Evolutionary conservation across 495 filamentous ascomycete species (phyloP), one percentile per base, ranked within the genome.

Genomic region (Penicillium macrosclerotiorum): DNA sequence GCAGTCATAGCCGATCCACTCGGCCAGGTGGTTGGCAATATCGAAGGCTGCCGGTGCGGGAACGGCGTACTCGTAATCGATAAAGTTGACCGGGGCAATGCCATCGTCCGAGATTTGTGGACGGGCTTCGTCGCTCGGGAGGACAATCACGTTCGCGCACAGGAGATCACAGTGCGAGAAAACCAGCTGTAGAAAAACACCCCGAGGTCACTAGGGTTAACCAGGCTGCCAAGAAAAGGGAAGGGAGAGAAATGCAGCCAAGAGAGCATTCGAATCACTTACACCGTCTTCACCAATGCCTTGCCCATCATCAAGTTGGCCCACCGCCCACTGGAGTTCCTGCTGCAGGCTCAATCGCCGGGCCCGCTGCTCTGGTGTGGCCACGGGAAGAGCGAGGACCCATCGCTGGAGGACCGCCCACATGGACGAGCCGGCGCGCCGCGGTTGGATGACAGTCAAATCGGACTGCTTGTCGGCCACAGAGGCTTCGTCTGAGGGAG

Each of bases 1-100:
- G 77, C 93, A 99, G 52, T 93, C 88, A 59, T 95, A 95, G 45
- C 93, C 93, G 41, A 85, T 91, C 92, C 93, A 99, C 73, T 99
- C 93, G 31, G 94, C 89, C 62, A 99, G 92, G 74, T 99, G 93
- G 74, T 99, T 99, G n/a, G 93, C 85, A 45, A 99, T 81, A 63
- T 99, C 93, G 65, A 99, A 99, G n/a, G 93, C 89, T 11, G 91
- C 88, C 1, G 94, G 93, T 6, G 90, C 90, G 2, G 94, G 90
- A 1, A 89, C 90, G 7, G 92, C 89, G 62, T 93, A 95, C 69
- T 99, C 93, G 71, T 97, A 99, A 68, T 99, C 93, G 58, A 99
- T 97, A 64, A 99, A 97, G 59, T 81, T 82, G 35, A 97, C 89
- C 43, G 71, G 56, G 49, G 76, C 57, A 5, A 66, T 48, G 13